Conservation (phyloP, 345 rosid genomes). For the Eucalyptus cloeziana region DNA sequence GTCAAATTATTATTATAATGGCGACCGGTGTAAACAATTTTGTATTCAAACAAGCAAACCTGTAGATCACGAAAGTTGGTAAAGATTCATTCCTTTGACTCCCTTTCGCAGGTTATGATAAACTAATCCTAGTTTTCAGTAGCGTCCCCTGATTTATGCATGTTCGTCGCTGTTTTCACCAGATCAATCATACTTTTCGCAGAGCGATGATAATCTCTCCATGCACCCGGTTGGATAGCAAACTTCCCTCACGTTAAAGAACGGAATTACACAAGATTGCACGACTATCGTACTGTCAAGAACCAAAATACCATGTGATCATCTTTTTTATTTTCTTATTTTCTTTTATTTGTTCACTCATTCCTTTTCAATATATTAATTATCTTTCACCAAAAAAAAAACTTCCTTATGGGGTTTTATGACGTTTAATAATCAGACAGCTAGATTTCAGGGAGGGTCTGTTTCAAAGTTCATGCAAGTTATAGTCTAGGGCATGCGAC, state of each 20-base stretch:
- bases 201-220: background rate
- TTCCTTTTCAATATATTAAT: too few species aligned
- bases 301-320: background rate
- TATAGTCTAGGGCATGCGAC: background rate
- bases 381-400: too few species aligned
- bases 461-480: background rate
- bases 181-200: background rate
- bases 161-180: background rate
- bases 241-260: background rate
- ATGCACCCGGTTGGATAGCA: background rate
- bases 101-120: background rate
- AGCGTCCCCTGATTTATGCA: background rate
- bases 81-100: background rate
- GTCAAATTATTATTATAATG: background rate
- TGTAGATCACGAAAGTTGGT: background rate
- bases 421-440: background rate
- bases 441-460: background rate
- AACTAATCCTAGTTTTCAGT: background rate
- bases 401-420: background rate
- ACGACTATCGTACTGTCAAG: background rate
- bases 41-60: background rate
- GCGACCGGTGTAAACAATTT: background rate
- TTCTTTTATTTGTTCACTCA: too few species aligned
- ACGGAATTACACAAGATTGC: background rate
- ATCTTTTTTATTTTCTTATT: background rate